These are phyloP conservation scores for Piper longum DNA, from an alignment of 164 flowering plant genomes.

Conservation along the genomic window DNA sequence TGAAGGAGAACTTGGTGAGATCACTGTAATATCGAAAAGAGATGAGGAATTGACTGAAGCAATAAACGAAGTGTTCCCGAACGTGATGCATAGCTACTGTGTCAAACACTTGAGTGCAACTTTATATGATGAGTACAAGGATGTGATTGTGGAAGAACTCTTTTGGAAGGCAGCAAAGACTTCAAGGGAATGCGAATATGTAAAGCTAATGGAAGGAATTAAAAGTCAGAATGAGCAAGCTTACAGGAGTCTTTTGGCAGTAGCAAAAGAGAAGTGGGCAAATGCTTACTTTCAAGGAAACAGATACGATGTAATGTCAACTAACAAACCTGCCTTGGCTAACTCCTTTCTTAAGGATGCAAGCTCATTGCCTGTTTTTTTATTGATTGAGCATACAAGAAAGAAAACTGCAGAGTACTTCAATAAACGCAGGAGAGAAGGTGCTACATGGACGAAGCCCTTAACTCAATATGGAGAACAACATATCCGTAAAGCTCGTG, in stretches of 20 bases:
- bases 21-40: background rate
- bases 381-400: slow-evolving; percentile 51
- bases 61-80: background rate
- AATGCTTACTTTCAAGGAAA: slow-evolving; percentile 56
- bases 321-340: slow-evolving; percentile 51
- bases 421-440: slow-evolving; percentile 35
- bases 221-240: background rate
- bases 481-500: slow-evolving; percentile 19
- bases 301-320: slow-evolving; percentile 55
- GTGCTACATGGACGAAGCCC: slow-evolving; percentile 30
- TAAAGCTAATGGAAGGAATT: background rate
- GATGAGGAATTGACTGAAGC: background rate
- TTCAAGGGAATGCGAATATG: background rate
- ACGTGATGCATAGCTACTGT: background rate
- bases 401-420: slow-evolving; percentile 60
- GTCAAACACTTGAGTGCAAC: background rate
- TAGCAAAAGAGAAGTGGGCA: slow-evolving; percentile 41
- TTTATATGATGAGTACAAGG: background rate
- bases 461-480: slow-evolving; percentile 39
- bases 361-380: slow-evolving; percentile 69
- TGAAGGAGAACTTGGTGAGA: background rate
- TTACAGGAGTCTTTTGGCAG: background rate
- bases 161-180: background rate
- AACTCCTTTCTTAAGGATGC: slow-evolving; percentile 40
- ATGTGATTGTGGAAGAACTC: background rate